Evolutionary conservation across 768 basidiomycete genomes (phyloP).

Genomic region (Trametes meyenii): DNA sequence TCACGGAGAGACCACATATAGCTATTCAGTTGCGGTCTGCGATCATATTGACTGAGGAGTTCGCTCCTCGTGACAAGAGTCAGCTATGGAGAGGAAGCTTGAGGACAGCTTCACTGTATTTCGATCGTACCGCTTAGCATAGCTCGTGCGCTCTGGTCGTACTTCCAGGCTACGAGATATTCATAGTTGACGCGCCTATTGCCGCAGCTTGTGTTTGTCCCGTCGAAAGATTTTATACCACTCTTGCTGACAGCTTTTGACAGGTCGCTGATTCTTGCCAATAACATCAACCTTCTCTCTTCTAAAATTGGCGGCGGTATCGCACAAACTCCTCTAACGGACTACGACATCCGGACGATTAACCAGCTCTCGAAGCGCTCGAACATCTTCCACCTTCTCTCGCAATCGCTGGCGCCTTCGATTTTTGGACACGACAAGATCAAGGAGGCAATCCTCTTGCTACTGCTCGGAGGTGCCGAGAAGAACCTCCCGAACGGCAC

Average conservation of each 20-base stretch:
- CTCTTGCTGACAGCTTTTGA: slow-evolving; percentile 19
- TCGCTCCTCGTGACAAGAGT: too few relatives aligned
- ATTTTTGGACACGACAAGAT: slow-evolving; percentile 97
- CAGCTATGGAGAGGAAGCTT: too few relatives aligned
- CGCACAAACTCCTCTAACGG: slow-evolving; percentile 89
- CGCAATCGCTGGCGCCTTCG: slow-evolving; percentile 94
- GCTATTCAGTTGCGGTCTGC: too few relatives aligned
- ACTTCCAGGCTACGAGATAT: background rate
- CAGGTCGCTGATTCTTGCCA: slow-evolving; percentile 91
- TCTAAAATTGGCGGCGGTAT: slow-evolving; percentile 96
- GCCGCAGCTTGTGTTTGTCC: background rate
- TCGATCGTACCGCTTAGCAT: too few relatives aligned
- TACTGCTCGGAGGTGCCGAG: slow-evolving; percentile 94
- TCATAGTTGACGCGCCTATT: background rate
- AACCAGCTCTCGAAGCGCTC: slow-evolving; percentile 89
- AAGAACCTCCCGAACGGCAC: slow-evolving; percentile 98
- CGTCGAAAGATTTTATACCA: background rate
- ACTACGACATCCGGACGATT: slow-evolving; percentile 93
- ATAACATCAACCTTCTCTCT: slow-evolving; percentile 92
- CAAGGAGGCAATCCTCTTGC: slow-evolving; percentile 89
- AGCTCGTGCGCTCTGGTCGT: too few relatives aligned
- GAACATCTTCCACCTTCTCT: slow-evolving; percentile 86
- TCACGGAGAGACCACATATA: background rate
- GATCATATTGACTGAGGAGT: too few relatives aligned
- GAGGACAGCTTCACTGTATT: too few relatives aligned